A percentile compares a stretch with the other conserved stretches of the same genome.
phyloP scores from a whole-genome alignment of 1,139 yeast genomes.

The Candida freyschussii region DNA sequence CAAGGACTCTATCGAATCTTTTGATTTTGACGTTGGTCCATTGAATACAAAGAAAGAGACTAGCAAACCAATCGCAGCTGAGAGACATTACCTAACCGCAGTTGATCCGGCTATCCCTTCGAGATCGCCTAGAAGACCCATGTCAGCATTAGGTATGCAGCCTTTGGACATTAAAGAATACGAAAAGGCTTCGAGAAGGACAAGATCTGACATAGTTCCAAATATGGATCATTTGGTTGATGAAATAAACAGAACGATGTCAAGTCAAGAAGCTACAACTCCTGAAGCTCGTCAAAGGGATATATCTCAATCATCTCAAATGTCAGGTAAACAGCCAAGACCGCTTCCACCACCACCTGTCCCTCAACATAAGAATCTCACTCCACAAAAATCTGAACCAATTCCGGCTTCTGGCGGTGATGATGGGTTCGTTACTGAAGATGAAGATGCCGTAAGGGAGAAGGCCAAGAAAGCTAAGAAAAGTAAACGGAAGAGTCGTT shows the following conservation, averaged over 20 bases:
- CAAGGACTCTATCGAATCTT: slow-evolving; percentile 15
- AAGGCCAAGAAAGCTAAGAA: slow-evolving; percentile 10
- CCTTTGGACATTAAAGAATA: background rate
- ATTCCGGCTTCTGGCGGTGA: slow-evolving; percentile 5
- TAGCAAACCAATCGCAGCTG: slow-evolving; percentile 6
- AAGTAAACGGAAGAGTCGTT: slow-evolving; percentile 10
- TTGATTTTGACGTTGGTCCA: slow-evolving; percentile 22
- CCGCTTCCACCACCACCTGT: slow-evolving; percentile 27
- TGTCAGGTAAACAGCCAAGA: slow-evolving; percentile 15
- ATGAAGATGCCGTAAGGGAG: slow-evolving; percentile 11
- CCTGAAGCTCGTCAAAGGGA: slow-evolving; percentile 4
- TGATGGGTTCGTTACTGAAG: slow-evolving; percentile 25
- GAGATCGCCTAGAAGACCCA: slow-evolving; percentile 26
- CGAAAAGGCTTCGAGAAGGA: slow-evolving; percentile 9
- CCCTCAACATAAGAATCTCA: slow-evolving; percentile 21
- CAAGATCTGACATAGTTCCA: slow-evolving; percentile 4
- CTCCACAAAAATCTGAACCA: slow-evolving; percentile 2
- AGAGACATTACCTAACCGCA: slow-evolving; percentile 11
- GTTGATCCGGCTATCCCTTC: slow-evolving; percentile 23
- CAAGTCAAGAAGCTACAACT: background rate
- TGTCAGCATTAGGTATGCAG: slow-evolving; percentile 8
- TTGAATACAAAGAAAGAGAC: slow-evolving; percentile 18
- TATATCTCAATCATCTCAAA: slow-evolving; percentile 1
- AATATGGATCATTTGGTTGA: slow-evolving; percentile 13
- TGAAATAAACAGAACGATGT: slow-evolving; percentile 8